A percentile compares a stretch with the other conserved stretches of the same genome.
Conservation (phyloP, 2,329 filamentous ascomycete species). For the Colletotrichum limetticola region DNA sequence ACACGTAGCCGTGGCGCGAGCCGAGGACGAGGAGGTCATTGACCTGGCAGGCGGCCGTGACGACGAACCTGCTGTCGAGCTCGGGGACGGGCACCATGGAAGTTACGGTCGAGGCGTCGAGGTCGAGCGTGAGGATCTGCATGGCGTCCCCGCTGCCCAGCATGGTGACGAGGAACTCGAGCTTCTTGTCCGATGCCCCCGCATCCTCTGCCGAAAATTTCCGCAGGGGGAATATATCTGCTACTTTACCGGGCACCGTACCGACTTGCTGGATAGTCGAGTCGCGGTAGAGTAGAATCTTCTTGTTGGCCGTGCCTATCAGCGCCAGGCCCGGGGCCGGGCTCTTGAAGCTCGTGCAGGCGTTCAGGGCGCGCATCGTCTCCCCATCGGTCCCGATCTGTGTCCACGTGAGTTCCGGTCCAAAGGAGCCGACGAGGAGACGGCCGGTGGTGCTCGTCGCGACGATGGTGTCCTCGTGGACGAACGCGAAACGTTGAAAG, state of each 20-base stretch:
- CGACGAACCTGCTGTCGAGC: constrained; percentile 60
- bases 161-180: constrained; percentile 56
- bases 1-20: constrained; percentile 62
- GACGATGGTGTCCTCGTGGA: constrained; percentile 63
- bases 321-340: constrained; percentile 52
- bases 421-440: constrained; percentile 60
- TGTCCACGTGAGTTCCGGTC: constrained; percentile 51
- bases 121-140: constrained; percentile 53
- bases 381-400: constrained; percentile 50
- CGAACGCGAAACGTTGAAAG: constrained; percentile 73
- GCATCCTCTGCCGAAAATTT: not conserved
- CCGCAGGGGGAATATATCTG: constrained; percentile 58
- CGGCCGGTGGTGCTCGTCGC: constrained; percentile 70
- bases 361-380: constrained; percentile 51
- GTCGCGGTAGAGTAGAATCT: constrained; percentile 56
- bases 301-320: constrained; percentile 60
- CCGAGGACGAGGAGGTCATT: constrained; percentile 61
- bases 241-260: constrained; percentile 58
- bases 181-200: not conserved
- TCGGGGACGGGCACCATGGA: constrained; percentile 45
- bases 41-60: constrained; percentile 57
- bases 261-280: constrained; percentile 47
- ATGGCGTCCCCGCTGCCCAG: constrained; percentile 56
- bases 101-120: constrained; percentile 41
- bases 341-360: constrained; percentile 59